phyloP scores from a whole-genome alignment of 108 stramenopile species.

The Parietichytrium sp. region DNA sequence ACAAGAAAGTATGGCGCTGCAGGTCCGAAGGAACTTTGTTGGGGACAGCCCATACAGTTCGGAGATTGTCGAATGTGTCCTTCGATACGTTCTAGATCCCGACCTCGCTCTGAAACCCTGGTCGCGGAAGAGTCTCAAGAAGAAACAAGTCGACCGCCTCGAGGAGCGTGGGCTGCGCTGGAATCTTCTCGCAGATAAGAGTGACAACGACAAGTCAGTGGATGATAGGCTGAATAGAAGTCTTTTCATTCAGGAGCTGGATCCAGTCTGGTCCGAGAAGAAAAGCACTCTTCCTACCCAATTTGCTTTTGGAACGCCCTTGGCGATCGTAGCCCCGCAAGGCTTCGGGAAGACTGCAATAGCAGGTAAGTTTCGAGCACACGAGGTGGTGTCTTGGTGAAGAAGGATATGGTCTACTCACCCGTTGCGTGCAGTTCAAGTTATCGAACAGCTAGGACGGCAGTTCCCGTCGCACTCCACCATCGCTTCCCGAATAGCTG shows the following conservation, averaged over 20 bases:
- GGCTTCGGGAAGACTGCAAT: no score
- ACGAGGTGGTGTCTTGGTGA: no score
- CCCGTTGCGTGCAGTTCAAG: no score
- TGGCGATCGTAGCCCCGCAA: slow-evolving; percentile 13
- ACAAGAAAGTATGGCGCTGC: background rate
- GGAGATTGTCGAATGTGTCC: background rate
- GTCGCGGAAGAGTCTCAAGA: no score
- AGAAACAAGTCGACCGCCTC: no score
- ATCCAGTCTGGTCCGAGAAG: background rate
- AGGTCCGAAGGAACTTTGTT: background rate
- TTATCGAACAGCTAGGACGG: no score
- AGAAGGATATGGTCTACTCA: no score
- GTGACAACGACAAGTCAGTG: background rate
- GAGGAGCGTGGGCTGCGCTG: background rate
- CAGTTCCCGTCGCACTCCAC: no score
- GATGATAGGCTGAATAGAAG: background rate
- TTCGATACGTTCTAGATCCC: background rate
- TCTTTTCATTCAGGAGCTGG: background rate
- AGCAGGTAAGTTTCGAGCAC: no score
- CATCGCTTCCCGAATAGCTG: no score
- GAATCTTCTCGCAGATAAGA: background rate
- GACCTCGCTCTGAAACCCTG: no score
- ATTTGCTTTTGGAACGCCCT: background rate
- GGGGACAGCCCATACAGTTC: no score
- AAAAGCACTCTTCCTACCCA: background rate